Conservation (phyloP, 805 yeast species). For the Spathaspora hagerdaliae region DNA sequence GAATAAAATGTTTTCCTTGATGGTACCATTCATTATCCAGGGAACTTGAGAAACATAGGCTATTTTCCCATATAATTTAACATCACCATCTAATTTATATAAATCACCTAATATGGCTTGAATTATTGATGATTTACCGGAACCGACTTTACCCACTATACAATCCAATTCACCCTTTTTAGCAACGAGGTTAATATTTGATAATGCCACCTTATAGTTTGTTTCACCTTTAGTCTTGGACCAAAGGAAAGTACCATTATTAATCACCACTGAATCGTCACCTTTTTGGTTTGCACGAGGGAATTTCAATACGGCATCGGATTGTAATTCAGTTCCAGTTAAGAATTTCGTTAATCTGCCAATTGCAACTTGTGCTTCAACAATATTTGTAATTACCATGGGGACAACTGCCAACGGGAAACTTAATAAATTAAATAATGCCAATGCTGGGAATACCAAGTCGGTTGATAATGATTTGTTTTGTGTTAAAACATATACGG, state of each 20-base stretch:
- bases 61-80: slow-evolving; percentile 65
- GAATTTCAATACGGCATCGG: slow-evolving; percentile 62
- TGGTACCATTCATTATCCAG: slow-evolving; percentile 96
- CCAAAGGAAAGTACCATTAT: slow-evolving; percentile 74
- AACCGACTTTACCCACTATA: slow-evolving; percentile 85
- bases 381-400: slow-evolving; percentile 75
- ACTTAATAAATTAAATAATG: slow-evolving; percentile 80
- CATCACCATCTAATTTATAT: slow-evolving; percentile 69
- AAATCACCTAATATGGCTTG: slow-evolving; percentile 82
- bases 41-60: slow-evolving; percentile 94
- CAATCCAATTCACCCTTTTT: slow-evolving; percentile 78
- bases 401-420: slow-evolving; percentile 95
- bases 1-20: slow-evolving; percentile 84
- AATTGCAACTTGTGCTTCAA: slow-evolving; percentile 86
- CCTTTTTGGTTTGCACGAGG: slow-evolving; percentile 52
- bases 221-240: slow-evolving; percentile 58
- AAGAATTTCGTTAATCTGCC: slow-evolving; percentile 72
- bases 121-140: slow-evolving; percentile 82
- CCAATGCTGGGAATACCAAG: slow-evolving; percentile 84
- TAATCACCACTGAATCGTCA: slow-evolving; percentile 61
- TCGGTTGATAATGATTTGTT: slow-evolving; percentile 75
- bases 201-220: slow-evolving; percentile 60
- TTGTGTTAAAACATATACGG: slow-evolving; percentile 60
- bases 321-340: slow-evolving; percentile 73
- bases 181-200: slow-evolving; percentile 58